Evolutionary conservation across 2,329 filamentous ascomycete species (phyloP).

Genomic region (Pseudocercospora cruenta): DNA sequence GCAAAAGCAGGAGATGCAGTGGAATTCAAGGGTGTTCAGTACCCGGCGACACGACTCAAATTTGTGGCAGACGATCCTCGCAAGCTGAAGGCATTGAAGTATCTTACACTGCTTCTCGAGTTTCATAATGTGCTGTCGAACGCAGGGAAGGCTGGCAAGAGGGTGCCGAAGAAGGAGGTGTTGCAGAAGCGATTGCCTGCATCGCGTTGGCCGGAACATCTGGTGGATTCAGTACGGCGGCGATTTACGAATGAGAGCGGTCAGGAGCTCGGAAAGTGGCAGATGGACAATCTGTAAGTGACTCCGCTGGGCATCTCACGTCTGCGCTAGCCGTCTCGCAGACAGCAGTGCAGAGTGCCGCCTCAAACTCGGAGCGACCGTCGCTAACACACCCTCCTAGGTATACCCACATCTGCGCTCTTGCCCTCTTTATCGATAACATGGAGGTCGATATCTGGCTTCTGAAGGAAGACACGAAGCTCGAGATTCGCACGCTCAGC

Average conservation of each 20-base stretch:
- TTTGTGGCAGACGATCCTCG: constrained; percentile 53
- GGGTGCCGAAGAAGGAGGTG: constrained; percentile 65
- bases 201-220: constrained; percentile 58
- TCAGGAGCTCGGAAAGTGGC: constrained; percentile 68
- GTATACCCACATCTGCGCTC: constrained; percentile 64
- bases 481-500: constrained; percentile 70
- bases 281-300: constrained; percentile 64
- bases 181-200: constrained; percentile 56
- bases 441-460: constrained; percentile 72
- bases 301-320: too few species aligned
- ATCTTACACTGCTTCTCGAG: constrained; percentile 53
- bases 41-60: constrained; percentile 66
- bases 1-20: constrained; percentile 59
- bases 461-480: constrained; percentile 70
- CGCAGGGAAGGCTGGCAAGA: constrained; percentile 41
- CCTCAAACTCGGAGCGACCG: too few species aligned
- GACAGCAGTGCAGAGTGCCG: too few species aligned
- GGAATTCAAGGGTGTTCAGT: constrained; percentile 58
- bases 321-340: too few species aligned
- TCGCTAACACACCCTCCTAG: too few species aligned
- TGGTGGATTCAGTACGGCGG: constrained; percentile 68
- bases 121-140: constrained; percentile 48
- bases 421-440: constrained; percentile 72
- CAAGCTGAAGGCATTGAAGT: constrained; percentile 54
- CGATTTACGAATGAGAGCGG: constrained; percentile 66